Base-by-base conservation (phyloP, 2,329 filamentous ascomycete genomes). In the Kalmusia sp. region DNA sequence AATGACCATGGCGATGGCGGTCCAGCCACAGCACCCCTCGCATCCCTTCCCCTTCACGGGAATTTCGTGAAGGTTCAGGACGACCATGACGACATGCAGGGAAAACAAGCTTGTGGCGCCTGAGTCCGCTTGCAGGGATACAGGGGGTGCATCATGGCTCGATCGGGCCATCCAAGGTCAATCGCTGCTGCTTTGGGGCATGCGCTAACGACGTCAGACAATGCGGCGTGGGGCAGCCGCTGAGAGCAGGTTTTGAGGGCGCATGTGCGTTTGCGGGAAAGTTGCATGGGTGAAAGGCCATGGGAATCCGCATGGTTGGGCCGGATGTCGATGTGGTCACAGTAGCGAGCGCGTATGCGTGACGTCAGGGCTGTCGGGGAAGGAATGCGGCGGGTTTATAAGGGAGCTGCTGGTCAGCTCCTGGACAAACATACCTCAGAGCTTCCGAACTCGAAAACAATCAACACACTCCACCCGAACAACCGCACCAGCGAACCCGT, bases 61-160 rank as follows among this genome's bases (percentile, higher is more conserved):
- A 31, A 28, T 27, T 21, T 37, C 22, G 30, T 31, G 27, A 44
- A 7, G 25, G 8, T 34, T 5, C 7, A 3, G 15, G 15, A 9
- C 19, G 4, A 17, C 3, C 15, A 17, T 50, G 44, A 57, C 61
- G 59, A 54, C 57, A 54, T 47, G 50, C 15, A 17, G 12, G 44
- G 6, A 31, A 34, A 52, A 54, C 53, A 55, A 53, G 45, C 44
- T 40, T 64, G 61, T 62, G 61, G 61, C 61, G 59, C 49, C 17
- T 35, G 54, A 49, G 40, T 41, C 51, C 28, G 14, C 30, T n/a
- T 15, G 31, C 50, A 49, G 35, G 59, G 57, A 52, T 40, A 6
- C 12, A 5, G 22, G 44, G 27, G 56, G 54, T 33, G 21, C 24
- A 51, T 27, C 54, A 40, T 54, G 43, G 41, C 60, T 47, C 33